These are phyloP conservation scores for Microascus cirrosus DNA, from an alignment of 2,329 filamentous ascomycete species.

Conservation along the genomic window DNA sequence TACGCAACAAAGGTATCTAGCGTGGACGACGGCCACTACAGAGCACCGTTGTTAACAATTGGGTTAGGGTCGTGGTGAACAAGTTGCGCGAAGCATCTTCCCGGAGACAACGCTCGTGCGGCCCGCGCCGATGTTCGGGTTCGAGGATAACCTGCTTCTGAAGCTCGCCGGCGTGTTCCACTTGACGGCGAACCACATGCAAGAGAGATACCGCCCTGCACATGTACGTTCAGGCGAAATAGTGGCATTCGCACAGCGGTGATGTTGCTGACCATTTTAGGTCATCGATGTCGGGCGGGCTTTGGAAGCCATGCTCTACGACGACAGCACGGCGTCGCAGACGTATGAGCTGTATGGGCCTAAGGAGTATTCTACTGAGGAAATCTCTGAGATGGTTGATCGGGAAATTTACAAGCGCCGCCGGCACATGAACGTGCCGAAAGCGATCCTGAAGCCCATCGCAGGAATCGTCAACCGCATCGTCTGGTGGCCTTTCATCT, in stretches of 20 bases:
- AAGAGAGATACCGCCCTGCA: conserved; percentile 82
- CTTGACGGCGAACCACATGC: conserved; percentile 84
- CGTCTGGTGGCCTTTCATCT: conserved; percentile 82
- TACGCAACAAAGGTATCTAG: conserved; percentile 68
- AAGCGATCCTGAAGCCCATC: conserved; percentile 63
- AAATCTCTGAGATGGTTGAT: conserved; percentile 82
- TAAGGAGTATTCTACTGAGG: conserved; percentile 78
- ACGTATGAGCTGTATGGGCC: conserved; percentile 94
- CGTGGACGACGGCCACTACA: not conserved
- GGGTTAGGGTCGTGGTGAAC: conserved; percentile 63
- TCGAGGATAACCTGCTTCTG: conserved; percentile 85
- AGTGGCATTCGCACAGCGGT: not conserved
- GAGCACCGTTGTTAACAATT: conserved; percentile 6
- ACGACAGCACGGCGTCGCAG: conserved; percentile 80
- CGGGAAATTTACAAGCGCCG: conserved; percentile 84
- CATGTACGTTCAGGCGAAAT: conserved; percentile 49
- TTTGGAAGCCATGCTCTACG: conserved; percentile 80
- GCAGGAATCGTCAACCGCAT: conserved; percentile 66
- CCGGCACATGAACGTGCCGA: conserved; percentile 85
- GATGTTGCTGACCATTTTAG: conserved; percentile 25
- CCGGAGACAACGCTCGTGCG: conserved; percentile 96
- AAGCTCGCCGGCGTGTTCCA: conserved; percentile 72
- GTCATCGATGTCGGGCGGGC: conserved; percentile 83
- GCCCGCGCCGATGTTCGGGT: conserved; percentile 87
- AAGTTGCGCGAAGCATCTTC: conserved; percentile 77